These are phyloP conservation scores for Lipomyces yamadae DNA, from an alignment of 805 yeast genomes.

Conservation along the genomic window DNA sequence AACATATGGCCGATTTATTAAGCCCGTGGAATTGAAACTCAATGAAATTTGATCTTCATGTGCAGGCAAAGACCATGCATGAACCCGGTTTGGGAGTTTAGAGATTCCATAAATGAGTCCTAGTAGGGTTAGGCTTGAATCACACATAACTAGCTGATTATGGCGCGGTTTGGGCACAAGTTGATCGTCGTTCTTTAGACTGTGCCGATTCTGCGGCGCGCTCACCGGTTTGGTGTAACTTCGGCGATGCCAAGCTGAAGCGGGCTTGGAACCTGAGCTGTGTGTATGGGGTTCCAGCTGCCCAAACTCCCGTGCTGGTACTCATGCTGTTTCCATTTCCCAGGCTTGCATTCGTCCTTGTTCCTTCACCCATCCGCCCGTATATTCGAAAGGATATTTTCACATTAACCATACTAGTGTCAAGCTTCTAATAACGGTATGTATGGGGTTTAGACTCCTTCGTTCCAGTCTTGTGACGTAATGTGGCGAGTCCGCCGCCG, in stretches of 20 bases:
- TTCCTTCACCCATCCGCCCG: neutral
- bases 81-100: too few species aligned
- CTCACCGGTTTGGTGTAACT: neutral
- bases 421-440: neutral
- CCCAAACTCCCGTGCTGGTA: neutral
- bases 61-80: too few species aligned
- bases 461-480: neutral
- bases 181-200: neutral
- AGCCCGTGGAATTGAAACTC: too few species aligned
- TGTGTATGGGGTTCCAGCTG: neutral
- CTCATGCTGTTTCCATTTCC: neutral
- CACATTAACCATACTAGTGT: neutral
- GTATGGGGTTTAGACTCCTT: neutral
- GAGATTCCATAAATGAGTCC: too few species aligned
- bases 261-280: too few species aligned
- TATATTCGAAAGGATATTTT: neutral
- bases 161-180: neutral
- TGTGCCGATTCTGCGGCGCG: neutral
- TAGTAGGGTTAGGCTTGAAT: neutral
- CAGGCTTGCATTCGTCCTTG: neutral
- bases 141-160: neutral
- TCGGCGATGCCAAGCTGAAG: neutral
- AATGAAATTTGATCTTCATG: too few species aligned
- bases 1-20: too few species aligned
- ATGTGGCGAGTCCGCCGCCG: neutral